Conservation (phyloP, 768 basidiomycete species). For the Pleurotus platypus region DNA sequence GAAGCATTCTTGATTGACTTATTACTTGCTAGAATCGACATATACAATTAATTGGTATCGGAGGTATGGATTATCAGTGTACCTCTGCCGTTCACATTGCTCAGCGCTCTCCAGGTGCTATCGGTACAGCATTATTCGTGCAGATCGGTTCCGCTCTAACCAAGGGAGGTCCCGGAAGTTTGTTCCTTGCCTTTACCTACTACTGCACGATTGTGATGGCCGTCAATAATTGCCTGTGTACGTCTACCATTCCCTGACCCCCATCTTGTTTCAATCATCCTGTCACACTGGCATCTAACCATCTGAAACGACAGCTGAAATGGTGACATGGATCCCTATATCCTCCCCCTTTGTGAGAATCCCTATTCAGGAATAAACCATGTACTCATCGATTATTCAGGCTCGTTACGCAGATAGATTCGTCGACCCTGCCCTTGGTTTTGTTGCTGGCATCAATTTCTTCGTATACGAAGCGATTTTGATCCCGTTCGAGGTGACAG, state of each 20-base stretch:
- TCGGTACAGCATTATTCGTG: conserved; percentile 73
- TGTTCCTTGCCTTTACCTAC: conserved; percentile 46
- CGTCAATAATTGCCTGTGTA: conserved; percentile 43
- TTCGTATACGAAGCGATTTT: conserved; percentile 46
- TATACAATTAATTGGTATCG: conserved; percentile 50
- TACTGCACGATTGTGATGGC: conserved; percentile 49
- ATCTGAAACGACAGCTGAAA: conserved; percentile 53
- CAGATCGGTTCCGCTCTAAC: conserved; percentile 62
- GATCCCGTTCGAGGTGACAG: conserved; percentile 49
- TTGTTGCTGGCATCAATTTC: conserved; percentile 54
- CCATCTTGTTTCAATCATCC: conserved; percentile 11
- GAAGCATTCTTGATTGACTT: background rate
- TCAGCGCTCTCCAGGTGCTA: conserved; percentile 44
- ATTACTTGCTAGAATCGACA: conserved; percentile 35
- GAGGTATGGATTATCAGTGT: conserved; percentile 26
- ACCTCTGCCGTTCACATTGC: background rate
- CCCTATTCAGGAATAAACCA: too few species aligned
- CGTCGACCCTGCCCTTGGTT: conserved; percentile 55
- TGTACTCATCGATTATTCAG: conserved; percentile 16
- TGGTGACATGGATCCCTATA: conserved; percentile 81
- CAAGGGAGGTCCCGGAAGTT: conserved; percentile 58
- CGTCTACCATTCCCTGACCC: conserved; percentile 6
- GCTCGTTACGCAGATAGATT: conserved; percentile 59
- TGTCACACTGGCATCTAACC: conserved; percentile 18
- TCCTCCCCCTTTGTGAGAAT: conserved; percentile 65